A percentile compares a stretch with the other conserved stretches of the same genome.
Evolutionary conservation across 2,329 filamentous ascomycete species (phyloP).

Genomic region (Pezizomycotina sp.): DNA sequence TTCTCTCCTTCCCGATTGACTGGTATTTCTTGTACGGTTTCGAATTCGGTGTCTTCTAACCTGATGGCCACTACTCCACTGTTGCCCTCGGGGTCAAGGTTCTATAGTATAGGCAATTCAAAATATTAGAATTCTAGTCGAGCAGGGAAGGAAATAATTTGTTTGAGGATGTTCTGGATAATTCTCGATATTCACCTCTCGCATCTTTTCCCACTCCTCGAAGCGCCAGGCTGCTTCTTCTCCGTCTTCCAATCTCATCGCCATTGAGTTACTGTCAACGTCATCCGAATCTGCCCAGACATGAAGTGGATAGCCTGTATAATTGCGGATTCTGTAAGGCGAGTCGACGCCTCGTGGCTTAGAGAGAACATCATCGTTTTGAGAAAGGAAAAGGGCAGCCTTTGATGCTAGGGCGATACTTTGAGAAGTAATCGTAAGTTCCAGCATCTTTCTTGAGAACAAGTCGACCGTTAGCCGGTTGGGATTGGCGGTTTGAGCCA

Average conservation of each 20-base stretch:
- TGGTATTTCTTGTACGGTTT: conserved; percentile 70
- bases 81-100: conserved; percentile 65
- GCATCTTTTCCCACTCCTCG: conserved; percentile 89
- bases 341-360: conserved; percentile 85
- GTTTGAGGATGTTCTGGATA: not conserved
- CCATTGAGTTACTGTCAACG: conserved; percentile 32
- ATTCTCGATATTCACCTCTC: conserved; percentile 33
- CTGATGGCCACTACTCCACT: conserved; percentile 65
- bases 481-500: conserved; percentile 34
- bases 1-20: conserved; percentile 90
- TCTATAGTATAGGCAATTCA: conserved; percentile 34
- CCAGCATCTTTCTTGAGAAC: conserved; percentile 75
- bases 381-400: conserved; percentile 74
- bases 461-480: conserved; percentile 69
- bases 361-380: conserved; percentile 76
- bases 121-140: not conserved
- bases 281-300: conserved; percentile 44
- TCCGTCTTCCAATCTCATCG: conserved; percentile 66
- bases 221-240: conserved; percentile 91
- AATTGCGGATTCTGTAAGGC: conserved; percentile 84
- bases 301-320: conserved; percentile 80
- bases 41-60: conserved; percentile 86
- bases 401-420: conserved; percentile 88
- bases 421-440: conserved; percentile 81
- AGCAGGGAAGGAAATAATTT: not conserved